phyloP scores from a whole-genome alignment of 495 filamentous ascomycete genomes.

The Trichoderma asperelloides region DNA sequence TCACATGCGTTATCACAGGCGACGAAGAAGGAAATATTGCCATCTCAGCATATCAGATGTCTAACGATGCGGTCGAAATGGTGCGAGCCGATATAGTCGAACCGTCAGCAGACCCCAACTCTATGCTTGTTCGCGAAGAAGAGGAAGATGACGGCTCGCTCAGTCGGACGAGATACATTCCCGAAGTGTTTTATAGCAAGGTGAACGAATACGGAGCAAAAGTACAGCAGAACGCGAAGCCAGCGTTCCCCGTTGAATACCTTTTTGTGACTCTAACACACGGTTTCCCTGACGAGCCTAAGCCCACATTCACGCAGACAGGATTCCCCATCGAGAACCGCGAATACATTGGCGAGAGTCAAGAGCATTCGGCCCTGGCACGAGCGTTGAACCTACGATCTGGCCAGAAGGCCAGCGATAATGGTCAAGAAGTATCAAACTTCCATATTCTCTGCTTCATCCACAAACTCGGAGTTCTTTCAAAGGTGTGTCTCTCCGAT shows the following conservation, averaged over 20 bases:
- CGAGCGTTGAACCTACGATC: constrained; percentile 30
- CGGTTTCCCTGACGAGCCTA: constrained; percentile 77
- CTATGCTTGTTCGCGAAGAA: constrained; percentile 92
- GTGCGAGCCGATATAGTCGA: constrained; percentile 90
- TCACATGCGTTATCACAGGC: constrained; percentile 89
- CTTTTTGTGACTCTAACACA: constrained; percentile 93
- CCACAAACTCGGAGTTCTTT: constrained; percentile 67
- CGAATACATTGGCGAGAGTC: constrained; percentile 71
- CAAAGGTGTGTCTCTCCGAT: constrained; percentile 47
- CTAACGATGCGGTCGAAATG: constrained; percentile 94
- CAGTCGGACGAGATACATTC: constrained; percentile 81
- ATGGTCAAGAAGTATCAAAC: constrained; percentile 66
- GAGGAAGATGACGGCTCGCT: constrained; percentile 66
- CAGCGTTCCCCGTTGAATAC: constrained; percentile 92
- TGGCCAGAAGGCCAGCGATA: constrained; percentile 37
- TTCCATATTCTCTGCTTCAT: constrained; percentile 91
- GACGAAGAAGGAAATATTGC: constrained; percentile 82
- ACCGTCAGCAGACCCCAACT: constrained; percentile 80
- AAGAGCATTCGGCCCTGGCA: constrained; percentile 46
- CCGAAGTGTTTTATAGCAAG: constrained; percentile 91
- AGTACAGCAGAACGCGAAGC: constrained; percentile 95
- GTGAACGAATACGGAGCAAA: constrained; percentile 96
- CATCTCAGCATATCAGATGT: constrained; percentile 88
- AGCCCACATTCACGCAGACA: constrained; percentile 59
- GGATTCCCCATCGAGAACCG: constrained; percentile 86